These are phyloP conservation scores for Trichoderma afroharzianum DNA, from an alignment of 2,329 filamentous ascomycete genomes.

Conservation along the genomic window DNA sequence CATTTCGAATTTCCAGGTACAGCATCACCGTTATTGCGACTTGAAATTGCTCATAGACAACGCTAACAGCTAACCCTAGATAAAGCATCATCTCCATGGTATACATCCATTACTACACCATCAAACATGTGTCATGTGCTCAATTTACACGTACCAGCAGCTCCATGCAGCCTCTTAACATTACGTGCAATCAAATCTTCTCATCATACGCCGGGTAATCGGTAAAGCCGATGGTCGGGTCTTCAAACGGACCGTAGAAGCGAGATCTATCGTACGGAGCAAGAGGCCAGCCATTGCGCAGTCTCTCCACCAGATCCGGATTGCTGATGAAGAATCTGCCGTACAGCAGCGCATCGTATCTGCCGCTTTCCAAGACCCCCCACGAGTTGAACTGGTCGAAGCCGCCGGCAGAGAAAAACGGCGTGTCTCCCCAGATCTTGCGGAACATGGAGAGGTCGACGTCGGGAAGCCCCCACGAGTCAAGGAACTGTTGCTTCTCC, in stretches of 20 bases:
- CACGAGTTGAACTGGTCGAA: conserved; percentile 49
- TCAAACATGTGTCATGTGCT: not conserved
- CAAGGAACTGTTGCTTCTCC: conserved; percentile 48
- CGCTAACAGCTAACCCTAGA: not conserved
- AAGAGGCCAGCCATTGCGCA: conserved; percentile 39
- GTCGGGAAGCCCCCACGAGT: conserved; percentile 43
- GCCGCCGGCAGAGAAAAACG: conserved; percentile 54
- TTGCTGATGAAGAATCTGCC: conserved; percentile 48
- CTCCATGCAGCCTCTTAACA: not conserved
- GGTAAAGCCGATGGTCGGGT: conserved; percentile 33
- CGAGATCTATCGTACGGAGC: conserved; percentile 40
- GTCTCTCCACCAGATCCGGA: conserved; percentile 44
- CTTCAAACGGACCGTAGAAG: conserved; percentile 41
- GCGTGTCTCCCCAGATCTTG: conserved; percentile 48
- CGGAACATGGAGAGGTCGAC: conserved; percentile 47
- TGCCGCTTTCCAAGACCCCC: conserved; percentile 41
- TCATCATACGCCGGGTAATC: conserved; percentile 30
- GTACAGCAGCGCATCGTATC: conserved; percentile 45
- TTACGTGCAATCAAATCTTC: not conserved
- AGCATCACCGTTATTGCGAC: not conserved
- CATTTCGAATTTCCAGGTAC: not conserved
- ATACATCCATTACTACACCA: not conserved
- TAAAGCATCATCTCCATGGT: not conserved
- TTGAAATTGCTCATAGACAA: not conserved
- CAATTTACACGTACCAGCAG: not conserved